A percentile compares a stretch with the other conserved stretches of the same genome.
phyloP scores from a whole-genome alignment of 305 asterid genomes.

The Solanum aculeatissimum region DNA sequence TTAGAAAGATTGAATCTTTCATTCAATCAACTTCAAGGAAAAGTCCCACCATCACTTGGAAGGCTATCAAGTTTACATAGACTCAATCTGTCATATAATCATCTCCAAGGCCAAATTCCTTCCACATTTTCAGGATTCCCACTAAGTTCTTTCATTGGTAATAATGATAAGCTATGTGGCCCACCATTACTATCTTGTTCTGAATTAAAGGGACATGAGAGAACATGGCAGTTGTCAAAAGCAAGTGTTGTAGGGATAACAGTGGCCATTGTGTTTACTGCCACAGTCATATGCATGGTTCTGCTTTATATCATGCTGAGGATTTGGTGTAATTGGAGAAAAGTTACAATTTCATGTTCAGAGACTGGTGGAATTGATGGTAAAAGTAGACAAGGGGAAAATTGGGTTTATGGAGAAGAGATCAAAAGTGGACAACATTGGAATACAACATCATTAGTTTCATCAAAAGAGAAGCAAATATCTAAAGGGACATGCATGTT shows the following conservation, averaged over 20 bases:
- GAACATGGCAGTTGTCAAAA: conserved; percentile 38
- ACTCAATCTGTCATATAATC: conserved; percentile 57
- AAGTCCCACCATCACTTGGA: conserved; percentile 52
- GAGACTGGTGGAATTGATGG: conserved; percentile 27
- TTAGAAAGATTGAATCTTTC: conserved; percentile 74
- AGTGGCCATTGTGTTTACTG: conserved; percentile 70
- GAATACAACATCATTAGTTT: conserved; percentile 32
- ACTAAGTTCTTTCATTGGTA: conserved; percentile 37
- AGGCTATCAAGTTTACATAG: conserved; percentile 62
- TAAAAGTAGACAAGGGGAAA: conserved; percentile 29
- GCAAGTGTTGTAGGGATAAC: conserved; percentile 49
- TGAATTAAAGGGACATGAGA: conserved; percentile 13
- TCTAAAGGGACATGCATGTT: conserved; percentile 36
- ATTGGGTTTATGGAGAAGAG: conserved; percentile 59
- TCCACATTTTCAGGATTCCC: conserved; percentile 52
- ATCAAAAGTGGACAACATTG: conserved; percentile 35
- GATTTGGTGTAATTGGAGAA: conserved; percentile 87
- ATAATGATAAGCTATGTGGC: conserved; percentile 46
- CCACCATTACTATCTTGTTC: conserved; percentile 52
- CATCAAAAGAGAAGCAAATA: conserved; percentile 17
- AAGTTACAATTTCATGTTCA: conserved; percentile 63
- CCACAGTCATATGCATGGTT: conserved; percentile 63
- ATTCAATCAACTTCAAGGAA: conserved; percentile 44
- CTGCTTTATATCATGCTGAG: conserved; percentile 64
- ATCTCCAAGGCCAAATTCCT: conserved; percentile 50